These are phyloP conservation scores for Exophiala bonariae DNA, from an alignment of 2,329 filamentous ascomycete genomes.

Conservation along the genomic window DNA sequence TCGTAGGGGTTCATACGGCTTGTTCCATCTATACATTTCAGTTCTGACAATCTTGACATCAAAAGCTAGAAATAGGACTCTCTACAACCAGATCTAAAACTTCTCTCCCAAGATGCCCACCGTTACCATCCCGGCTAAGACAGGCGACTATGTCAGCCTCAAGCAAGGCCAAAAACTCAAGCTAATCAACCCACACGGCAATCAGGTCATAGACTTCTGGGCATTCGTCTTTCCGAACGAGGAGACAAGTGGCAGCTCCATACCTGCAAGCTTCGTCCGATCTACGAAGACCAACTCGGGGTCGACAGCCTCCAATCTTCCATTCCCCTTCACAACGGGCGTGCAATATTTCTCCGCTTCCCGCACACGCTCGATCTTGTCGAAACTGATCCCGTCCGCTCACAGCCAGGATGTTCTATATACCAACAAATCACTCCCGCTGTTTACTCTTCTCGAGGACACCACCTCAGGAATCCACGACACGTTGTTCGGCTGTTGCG, in stretches of 20 bases:
- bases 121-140: conserved; percentile 42
- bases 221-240: conserved; percentile 39
- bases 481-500: conserved; percentile 44
- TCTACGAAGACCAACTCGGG: conserved; percentile 38
- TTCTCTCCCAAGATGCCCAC: conserved; percentile 20
- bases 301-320: conserved; percentile 36
- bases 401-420: conserved; percentile 35
- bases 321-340: conserved; percentile 14
- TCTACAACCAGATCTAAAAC: too few species aligned
- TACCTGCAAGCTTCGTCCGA: conserved; percentile 3
- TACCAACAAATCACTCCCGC: conserved; percentile 39
- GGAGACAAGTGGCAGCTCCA: neutral
- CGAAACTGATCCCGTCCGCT: conserved; percentile 29
- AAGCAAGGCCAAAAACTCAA: conserved; percentile 42
- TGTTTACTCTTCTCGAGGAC: conserved; percentile 39
- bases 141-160: conserved; percentile 41
- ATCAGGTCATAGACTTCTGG: conserved; percentile 53
- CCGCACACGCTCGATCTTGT: conserved; percentile 37
- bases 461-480: conserved; percentile 42
- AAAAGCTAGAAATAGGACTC: too few species aligned
- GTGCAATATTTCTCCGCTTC: conserved; percentile 37
- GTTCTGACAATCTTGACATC: too few species aligned
- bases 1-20: too few species aligned
- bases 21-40: too few species aligned
- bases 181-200: conserved; percentile 48